phyloP scores from a whole-genome alignment of 768 basidiomycete species.

The Boletellus ananas region DNA sequence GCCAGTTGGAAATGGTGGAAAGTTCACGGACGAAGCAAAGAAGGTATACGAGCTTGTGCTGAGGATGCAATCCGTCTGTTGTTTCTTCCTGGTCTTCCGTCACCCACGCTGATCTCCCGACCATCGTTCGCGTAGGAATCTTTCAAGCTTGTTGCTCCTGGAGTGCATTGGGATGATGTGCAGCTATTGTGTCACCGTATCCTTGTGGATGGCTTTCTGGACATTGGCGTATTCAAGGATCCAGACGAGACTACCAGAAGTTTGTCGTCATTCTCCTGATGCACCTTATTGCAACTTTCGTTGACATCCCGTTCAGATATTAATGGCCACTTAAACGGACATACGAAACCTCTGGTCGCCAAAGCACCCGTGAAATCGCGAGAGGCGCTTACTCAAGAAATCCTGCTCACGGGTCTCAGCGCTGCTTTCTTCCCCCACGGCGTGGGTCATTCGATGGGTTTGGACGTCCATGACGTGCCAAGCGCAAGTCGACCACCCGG shows the following conservation, averaged over 20 bases:
- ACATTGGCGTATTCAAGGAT: slow-evolving; percentile 82
- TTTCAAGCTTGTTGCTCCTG: slow-evolving; percentile 65
- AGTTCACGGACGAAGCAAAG: slow-evolving; percentile 75
- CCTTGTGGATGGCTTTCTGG: slow-evolving; percentile 78
- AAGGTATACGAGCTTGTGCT: slow-evolving; percentile 86
- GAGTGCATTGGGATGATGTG: slow-evolving; percentile 86
- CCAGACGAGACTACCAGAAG: slow-evolving; percentile 35
- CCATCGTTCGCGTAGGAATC: slow-evolving; percentile 49
- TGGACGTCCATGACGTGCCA: slow-evolving; percentile 94
- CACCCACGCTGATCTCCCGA: neutral
- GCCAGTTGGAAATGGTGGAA: slow-evolving; percentile 92
- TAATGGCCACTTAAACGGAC: neutral
- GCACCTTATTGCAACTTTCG: neutral
- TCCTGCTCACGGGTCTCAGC: slow-evolving; percentile 73
- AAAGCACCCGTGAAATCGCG: slow-evolving; percentile 10
- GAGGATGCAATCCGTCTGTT: slow-evolving; percentile 78
- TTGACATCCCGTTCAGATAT: slow-evolving; percentile 1
- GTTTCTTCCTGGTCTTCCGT: neutral
- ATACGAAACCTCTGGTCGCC: neutral
- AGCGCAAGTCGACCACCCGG: slow-evolving; percentile 69
- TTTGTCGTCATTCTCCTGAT: slow-evolving; percentile 1
- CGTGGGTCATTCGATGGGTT: slow-evolving; percentile 82
- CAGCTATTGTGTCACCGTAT: slow-evolving; percentile 81
- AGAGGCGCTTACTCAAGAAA: slow-evolving; percentile 37
- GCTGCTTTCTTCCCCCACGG: slow-evolving; percentile 95